phyloP scores from a whole-genome alignment of 179 eudicot genomes.

The Silene coronaria region DNA sequence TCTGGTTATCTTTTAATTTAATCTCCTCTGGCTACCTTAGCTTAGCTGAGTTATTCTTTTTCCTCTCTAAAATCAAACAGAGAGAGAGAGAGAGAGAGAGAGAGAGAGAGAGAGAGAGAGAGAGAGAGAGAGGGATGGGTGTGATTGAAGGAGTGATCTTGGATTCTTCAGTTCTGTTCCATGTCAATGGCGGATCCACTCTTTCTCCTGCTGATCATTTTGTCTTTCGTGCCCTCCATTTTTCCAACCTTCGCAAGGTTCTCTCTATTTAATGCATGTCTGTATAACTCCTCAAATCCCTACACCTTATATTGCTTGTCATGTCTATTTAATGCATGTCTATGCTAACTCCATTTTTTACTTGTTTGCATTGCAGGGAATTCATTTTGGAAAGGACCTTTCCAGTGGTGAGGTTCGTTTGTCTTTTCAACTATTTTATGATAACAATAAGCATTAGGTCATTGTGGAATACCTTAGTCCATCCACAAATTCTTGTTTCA shows the following conservation, averaged over 20 bases:
- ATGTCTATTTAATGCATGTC: too few species aligned
- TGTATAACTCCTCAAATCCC: background rate
- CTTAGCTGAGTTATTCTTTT: too few species aligned
- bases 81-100: too few species aligned
- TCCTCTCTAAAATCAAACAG: too few species aligned
- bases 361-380: constrained; percentile 39
- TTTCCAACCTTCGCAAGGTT: constrained; percentile 41
- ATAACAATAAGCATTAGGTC: background rate
- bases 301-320: background rate
- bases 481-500: too few species aligned
- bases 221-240: constrained; percentile 35
- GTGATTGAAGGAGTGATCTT: constrained; percentile 30
- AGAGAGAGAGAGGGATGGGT: constrained; percentile 27
- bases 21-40: too few species aligned
- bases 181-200: constrained; percentile 20
- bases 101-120: too few species aligned
- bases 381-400: constrained; percentile 39
- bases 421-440: background rate
- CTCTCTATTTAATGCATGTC: background rate
- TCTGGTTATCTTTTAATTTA: too few species aligned
- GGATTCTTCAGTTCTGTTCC: constrained; percentile 27
- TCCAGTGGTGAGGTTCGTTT: constrained; percentile 43
- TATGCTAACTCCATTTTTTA: background rate
- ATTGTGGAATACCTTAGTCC: background rate
- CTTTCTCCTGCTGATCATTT: constrained; percentile 28